Evolutionary conservation across 139 green algal genomes (phyloP).

Genomic region (Chlorella sorokiniana): DNA sequence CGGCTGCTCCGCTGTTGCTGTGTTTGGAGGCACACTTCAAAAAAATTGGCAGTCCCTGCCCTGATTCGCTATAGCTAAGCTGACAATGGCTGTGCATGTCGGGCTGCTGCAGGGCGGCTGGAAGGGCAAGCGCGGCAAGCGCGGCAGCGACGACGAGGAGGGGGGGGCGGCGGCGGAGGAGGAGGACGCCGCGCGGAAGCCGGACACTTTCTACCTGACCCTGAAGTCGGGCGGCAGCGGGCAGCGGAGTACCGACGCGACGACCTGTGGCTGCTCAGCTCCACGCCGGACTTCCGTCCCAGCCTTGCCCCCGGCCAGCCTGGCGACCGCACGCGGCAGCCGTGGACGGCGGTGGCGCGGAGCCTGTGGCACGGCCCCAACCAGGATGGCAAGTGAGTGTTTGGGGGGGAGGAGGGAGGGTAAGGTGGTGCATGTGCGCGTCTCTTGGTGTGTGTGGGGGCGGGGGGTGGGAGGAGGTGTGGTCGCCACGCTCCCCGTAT

Average conservation of each 20-base stretch:
- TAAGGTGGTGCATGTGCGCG: background rate
- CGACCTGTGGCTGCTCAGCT: conserved; percentile 76
- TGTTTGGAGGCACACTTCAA: background rate
- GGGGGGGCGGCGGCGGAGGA: conserved; percentile 5
- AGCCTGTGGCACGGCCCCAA: conserved; percentile 81
- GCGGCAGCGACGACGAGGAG: background rate
- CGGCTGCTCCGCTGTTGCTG: no score
- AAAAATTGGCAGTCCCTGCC: background rate
- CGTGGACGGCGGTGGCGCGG: conserved; percentile 43
- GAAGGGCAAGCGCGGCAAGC: conserved; percentile 6
- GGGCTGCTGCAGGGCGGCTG: conserved; percentile 8
- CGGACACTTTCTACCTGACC: conserved; percentile 33
- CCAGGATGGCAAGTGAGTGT: conserved; percentile 70
- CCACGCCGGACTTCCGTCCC: conserved; percentile 38
- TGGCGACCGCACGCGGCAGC: conserved; percentile 16
- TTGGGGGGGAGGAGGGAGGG: background rate
- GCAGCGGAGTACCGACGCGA: conserved; percentile 45
- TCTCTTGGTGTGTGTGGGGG: background rate
- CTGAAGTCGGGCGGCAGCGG: conserved; percentile 35
- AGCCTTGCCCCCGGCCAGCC: conserved; percentile 11
- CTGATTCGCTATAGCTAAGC: background rate
- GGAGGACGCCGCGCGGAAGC: conserved; percentile 3
- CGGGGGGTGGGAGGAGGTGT: background rate
- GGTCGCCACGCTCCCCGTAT: background rate
- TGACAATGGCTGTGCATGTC: background rate